Evolutionary conservation across 345 rosid species (phyloP), one percentile per base, ranked within the genome.

Genomic region (Salix dunnii): DNA sequence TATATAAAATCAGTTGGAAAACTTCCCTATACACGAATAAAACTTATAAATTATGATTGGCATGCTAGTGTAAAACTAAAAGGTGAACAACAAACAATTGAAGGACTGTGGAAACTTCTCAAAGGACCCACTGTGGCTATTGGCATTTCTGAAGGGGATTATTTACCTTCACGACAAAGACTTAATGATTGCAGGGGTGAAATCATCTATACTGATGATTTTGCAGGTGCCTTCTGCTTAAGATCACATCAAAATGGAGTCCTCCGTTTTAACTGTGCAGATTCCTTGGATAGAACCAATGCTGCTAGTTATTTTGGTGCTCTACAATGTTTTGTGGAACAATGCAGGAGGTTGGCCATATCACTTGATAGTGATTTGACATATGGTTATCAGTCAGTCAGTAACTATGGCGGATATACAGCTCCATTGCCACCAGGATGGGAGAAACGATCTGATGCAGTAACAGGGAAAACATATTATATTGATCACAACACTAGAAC

Each of bases 351-450:
- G 77, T 87, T 96, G 76, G 90, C 90, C 72, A 88, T 96, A 80
- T 92, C 98, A 72, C 97, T 93, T 85, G 98, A 96, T 78, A 92
- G 89, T 81, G 91, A 93, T 84, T 70, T 86, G 77, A 85, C 87
- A 72, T 85, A 79, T 86, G 92, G 87, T 75, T 83, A 86, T 82
- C 91, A 85, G 71, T 85, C 99, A 69, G 77, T 73, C 80, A 88
- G 84, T 76, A 88, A 82, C 55, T 66, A 83, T 81, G 88, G 88
- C 25, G 97, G 92, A 33, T 92, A 91, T 85, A 82, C 77, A 74
- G 95, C 98, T 82, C 96, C 97, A 30, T 88, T 96, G 88, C 99
- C 99, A 70, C 95, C 91, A 0, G 98, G 99, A 69, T 96, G 99
- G 99, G 98, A 92, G 86, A 92, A 92, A 85, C 88, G 92, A 85